Conservation (phyloP, 495 filamentous ascomycete genomes). For the Neurospora sp. region DNA sequence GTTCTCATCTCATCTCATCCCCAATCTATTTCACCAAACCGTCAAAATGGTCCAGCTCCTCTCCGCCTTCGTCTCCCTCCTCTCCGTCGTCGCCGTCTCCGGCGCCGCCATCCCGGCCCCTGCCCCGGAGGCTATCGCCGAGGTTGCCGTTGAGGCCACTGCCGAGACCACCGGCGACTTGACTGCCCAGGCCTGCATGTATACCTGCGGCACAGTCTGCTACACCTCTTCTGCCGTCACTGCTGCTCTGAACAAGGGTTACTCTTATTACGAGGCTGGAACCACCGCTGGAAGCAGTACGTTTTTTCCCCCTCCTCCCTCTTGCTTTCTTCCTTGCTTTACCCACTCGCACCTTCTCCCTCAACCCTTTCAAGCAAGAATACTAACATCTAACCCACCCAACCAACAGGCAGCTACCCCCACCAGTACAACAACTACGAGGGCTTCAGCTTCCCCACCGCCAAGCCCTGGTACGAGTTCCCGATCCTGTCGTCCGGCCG, state of each 20-base stretch:
- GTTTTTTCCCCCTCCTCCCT: constrained; percentile 1
- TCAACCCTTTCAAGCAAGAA: neutral
- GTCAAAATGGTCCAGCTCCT: neutral
- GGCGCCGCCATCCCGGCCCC: constrained; percentile 20
- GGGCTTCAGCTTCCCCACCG: constrained; percentile 53
- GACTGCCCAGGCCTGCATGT: constrained; percentile 23
- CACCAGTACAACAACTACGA: constrained; percentile 69
- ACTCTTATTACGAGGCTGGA: constrained; percentile 36
- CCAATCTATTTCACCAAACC: neutral
- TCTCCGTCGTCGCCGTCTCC: constrained; percentile 21
- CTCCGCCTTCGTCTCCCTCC: constrained; percentile 3
- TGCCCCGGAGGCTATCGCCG: constrained; percentile 16
- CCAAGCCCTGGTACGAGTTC: constrained; percentile 57
- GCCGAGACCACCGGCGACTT: constrained; percentile 14
- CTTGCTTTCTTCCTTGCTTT: neutral
- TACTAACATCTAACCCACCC: neutral
- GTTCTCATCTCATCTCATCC: neutral
- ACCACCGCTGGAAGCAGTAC: constrained; percentile 29
- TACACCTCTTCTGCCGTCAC: constrained; percentile 33
- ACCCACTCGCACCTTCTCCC: neutral
- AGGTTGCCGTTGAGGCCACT: neutral
- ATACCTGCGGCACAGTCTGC: constrained; percentile 28
- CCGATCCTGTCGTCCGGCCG: constrained; percentile 47
- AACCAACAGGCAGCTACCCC: constrained; percentile 44
- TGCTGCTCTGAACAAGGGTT: constrained; percentile 41